These are phyloP conservation scores for Parachaetomium inaequale DNA, from an alignment of 495 filamentous ascomycete genomes.

Conservation along the genomic window DNA sequence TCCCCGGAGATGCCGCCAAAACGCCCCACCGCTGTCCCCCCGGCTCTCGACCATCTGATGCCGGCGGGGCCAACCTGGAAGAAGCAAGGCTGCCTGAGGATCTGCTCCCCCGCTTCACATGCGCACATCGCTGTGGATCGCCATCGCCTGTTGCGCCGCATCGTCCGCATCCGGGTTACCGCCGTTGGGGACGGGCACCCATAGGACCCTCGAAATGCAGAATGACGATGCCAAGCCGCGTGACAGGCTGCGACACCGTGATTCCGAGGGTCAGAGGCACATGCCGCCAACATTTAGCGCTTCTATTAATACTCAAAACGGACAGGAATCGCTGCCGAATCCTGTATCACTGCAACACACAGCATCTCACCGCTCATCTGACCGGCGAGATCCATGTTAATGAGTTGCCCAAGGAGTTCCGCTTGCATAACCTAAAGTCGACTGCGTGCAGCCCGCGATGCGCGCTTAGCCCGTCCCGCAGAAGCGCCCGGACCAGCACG, in stretches of 20 bases:
- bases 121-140: not conserved
- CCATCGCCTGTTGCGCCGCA: not conserved
- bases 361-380: conserved; percentile 12
- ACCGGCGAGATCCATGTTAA: not conserved
- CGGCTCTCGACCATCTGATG: not conserved
- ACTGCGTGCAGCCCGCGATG: not conserved
- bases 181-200: not conserved
- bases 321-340: not conserved
- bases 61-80: not conserved
- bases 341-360: not conserved
- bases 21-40: not conserved
- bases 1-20: not conserved
- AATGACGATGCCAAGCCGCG: conserved; percentile 12
- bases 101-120: not conserved
- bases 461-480: not conserved
- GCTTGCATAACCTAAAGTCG: not conserved
- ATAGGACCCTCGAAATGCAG: conserved; percentile 6
- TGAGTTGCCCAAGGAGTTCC: not conserved
- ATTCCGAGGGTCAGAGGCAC: not conserved
- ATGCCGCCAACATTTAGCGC: not conserved
- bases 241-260: not conserved
- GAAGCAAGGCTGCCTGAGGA: not conserved
- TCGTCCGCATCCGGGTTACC: not conserved
- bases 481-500: not conserved
- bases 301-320: conserved; percentile 10